A percentile compares a stretch with the other conserved stretches of the same genome.
Evolutionary conservation across 2,329 filamentous ascomycete genomes (phyloP).

Genomic region (Hysterium pulicare): DNA sequence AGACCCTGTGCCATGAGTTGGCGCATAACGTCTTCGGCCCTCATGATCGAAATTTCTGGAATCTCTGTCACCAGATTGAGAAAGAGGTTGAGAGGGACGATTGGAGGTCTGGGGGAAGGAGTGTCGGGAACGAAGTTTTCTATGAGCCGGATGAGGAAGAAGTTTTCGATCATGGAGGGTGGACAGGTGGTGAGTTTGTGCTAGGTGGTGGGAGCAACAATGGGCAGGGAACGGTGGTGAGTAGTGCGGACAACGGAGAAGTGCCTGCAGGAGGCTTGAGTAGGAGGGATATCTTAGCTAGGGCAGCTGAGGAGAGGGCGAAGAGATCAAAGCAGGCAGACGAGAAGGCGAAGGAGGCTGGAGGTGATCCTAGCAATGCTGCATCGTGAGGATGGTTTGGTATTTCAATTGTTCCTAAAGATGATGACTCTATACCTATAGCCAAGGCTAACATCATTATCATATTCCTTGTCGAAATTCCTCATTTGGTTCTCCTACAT

Average conservation of each 20-base stretch:
- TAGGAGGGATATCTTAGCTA: conserved; percentile 71
- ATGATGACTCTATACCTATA: too few species aligned
- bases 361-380: too few species aligned
- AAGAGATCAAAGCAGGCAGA: conserved; percentile 49
- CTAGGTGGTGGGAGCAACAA: conserved; percentile 29
- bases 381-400: too few species aligned
- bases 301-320: conserved; percentile 66
- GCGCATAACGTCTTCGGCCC: conserved; percentile 85
- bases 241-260: conserved; percentile 19
- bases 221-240: conserved; percentile 16
- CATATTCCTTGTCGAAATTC: too few species aligned
- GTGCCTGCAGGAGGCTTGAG: conserved; percentile 51
- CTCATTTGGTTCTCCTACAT: too few species aligned
- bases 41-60: conserved; percentile 88
- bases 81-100: conserved; percentile 77
- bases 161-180: conserved; percentile 40
- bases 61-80: conserved; percentile 82
- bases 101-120: conserved; percentile 66
- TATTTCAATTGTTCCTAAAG: too few species aligned
- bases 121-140: conserved; percentile 31
- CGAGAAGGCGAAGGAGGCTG: conserved; percentile 30
- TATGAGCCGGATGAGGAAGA: conserved; percentile 31
- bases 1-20: conserved; percentile 91
- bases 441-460: too few species aligned
- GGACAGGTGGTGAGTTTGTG: conserved; percentile 42